Conservation (phyloP, 2,329 filamentous ascomycete genomes). For the Dactylellina parvicollis region DNA sequence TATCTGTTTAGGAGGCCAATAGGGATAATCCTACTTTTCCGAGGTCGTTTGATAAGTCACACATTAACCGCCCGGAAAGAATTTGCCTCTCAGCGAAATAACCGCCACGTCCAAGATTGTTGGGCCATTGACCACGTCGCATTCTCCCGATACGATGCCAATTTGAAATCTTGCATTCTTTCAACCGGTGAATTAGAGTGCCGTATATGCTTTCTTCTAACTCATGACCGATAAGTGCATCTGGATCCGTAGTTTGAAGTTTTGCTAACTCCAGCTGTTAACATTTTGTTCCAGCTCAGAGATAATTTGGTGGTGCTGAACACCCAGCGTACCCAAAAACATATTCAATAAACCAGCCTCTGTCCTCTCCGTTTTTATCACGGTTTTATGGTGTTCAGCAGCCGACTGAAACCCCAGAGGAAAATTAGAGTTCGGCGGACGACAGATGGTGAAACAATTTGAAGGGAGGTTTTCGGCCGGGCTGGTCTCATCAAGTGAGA, state of each 20-base stretch:
- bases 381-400: slow-evolving; percentile 76
- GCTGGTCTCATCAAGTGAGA: slow-evolving; percentile 82
- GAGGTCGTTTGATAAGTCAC: slow-evolving; percentile 93
- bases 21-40: slow-evolving; percentile 71
- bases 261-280: slow-evolving; percentile 62
- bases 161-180: slow-evolving; percentile 88
- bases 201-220: slow-evolving; percentile 98
- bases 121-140: slow-evolving; percentile 84
- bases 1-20: not conserved
- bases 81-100: slow-evolving; percentile 94
- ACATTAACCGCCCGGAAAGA: slow-evolving; percentile 86
- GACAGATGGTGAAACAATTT: slow-evolving; percentile 89
- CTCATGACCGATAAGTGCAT: slow-evolving; percentile 92
- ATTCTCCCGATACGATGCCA: slow-evolving; percentile 94
- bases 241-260: slow-evolving; percentile 86
- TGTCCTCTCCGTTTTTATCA: slow-evolving; percentile 81
- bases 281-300: not conserved
- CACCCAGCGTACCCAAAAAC: slow-evolving; percentile 72
- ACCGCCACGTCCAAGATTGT: slow-evolving; percentile 84
- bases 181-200: slow-evolving; percentile 83
- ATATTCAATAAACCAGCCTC: slow-evolving; percentile 86
- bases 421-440: slow-evolving; percentile 78
- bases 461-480: slow-evolving; percentile 87
- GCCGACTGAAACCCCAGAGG: slow-evolving; percentile 87
- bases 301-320: not conserved